These are phyloP conservation scores for Cymbidium sinense DNA, from an alignment of 106 monocot genomes.

Conservation along the genomic window DNA sequence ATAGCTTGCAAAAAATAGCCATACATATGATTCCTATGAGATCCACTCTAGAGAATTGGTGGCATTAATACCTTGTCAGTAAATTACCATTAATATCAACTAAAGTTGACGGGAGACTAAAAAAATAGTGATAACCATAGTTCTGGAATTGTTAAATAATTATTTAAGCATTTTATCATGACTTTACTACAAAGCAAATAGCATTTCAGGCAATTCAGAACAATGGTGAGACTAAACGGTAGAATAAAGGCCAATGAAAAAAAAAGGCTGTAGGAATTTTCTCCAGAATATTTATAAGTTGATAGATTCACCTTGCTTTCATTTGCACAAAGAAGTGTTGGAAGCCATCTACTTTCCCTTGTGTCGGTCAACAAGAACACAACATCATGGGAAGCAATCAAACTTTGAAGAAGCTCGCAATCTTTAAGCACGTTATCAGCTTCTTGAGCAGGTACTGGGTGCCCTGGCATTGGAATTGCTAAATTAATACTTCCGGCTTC, in stretches of 20 bases:
- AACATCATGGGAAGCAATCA: constrained; percentile 82
- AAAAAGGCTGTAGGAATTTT: neutral
- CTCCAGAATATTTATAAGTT: neutral
- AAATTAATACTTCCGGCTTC: constrained; percentile 71
- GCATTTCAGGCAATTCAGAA: neutral
- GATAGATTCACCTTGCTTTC: constrained; percentile 53
- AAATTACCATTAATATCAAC: neutral
- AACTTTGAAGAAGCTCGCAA: constrained; percentile 52
- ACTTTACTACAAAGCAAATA: neutral
- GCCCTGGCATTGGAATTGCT: constrained; percentile 96
- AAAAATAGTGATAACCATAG: neutral
- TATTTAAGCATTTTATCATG: neutral
- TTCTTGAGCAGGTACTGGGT: constrained; percentile 68
- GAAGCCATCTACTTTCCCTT: constrained; percentile 97
- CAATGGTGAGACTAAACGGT: neutral
- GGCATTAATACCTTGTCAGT: neutral
- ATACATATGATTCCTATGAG: neutral
- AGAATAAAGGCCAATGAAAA: neutral
- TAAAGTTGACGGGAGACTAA: neutral
- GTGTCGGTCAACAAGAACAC: constrained; percentile 90
- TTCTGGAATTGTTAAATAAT: neutral
- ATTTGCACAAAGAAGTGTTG: constrained; percentile 80
- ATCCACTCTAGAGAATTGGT: neutral
- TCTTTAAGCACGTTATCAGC: constrained; percentile 50
- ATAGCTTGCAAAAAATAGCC: neutral